Conservation (phyloP, 768 basidiomycete species). For the Candolleomyces eurysporus region DNA sequence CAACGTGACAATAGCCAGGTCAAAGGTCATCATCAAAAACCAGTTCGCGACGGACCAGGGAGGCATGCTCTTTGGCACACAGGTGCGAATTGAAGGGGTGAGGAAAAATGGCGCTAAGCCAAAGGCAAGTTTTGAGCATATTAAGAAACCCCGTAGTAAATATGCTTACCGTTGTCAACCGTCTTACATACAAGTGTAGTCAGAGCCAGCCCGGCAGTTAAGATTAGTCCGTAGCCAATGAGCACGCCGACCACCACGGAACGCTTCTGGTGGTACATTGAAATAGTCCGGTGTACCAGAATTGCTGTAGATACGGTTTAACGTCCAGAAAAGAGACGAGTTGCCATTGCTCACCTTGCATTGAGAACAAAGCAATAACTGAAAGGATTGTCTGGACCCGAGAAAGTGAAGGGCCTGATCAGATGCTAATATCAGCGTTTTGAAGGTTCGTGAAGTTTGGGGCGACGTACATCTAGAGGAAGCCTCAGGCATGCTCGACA, state of each 20-base stretch:
- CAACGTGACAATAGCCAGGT: background rate
- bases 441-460: too few species aligned
- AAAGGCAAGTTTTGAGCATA: background rate
- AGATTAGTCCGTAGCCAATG: background rate
- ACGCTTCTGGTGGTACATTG: background rate
- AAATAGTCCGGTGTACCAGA: constrained; percentile 3
- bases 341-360: background rate
- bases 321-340: background rate
- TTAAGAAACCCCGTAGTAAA: background rate
- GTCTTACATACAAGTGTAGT: background rate
- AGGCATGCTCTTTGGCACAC: background rate
- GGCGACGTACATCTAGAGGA: too few species aligned
- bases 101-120: background rate
- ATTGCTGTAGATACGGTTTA: background rate
- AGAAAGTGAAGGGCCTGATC: background rate
- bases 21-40: constrained; percentile 3
- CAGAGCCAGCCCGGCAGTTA: background rate
- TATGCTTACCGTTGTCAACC: background rate
- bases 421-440: too few species aligned
- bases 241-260: background rate
- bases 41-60: background rate
- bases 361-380: background rate
- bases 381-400: background rate
- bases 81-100: background rate
- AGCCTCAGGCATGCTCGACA: too few species aligned